phyloP scores from a whole-genome alignment of 768 basidiomycete species.

The Lentinula boryana region DNA sequence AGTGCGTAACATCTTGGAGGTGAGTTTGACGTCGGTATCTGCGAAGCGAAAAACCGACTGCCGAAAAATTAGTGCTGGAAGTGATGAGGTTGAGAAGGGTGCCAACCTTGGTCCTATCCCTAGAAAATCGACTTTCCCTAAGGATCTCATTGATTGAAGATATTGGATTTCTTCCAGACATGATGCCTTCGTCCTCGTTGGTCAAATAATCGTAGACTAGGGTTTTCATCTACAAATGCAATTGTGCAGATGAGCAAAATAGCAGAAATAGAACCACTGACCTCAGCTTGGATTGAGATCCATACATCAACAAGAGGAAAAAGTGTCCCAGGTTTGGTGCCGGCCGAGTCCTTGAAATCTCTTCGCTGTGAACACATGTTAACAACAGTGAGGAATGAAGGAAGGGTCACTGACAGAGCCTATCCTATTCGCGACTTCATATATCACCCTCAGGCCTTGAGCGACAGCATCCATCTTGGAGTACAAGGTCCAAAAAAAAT shows the following conservation, averaged over 20 bases:
- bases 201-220: conserved; percentile 85
- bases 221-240: conserved; percentile 58
- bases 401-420: conserved; percentile 62
- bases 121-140: conserved; percentile 69
- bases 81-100: not conserved
- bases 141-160: conserved; percentile 92
- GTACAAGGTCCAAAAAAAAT: conserved; percentile 96
- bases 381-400: not conserved
- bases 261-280: conserved; percentile 20
- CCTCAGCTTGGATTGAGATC: conserved; percentile 86
- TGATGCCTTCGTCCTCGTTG: conserved; percentile 81
- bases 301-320: conserved; percentile 87
- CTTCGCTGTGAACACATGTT: conserved; percentile 50
- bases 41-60: conserved; percentile 88
- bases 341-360: conserved; percentile 85
- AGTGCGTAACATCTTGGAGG: conserved; percentile 58
- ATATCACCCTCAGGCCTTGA: conserved; percentile 85
- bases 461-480: conserved; percentile 92
- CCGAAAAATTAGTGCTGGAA: not conserved
- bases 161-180: conserved; percentile 80
- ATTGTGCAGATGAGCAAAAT: not conserved
- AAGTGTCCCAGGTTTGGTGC: conserved; percentile 66
- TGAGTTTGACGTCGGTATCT: conserved; percentile 78
- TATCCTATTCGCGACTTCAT: conserved; percentile 87
- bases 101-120: conserved; percentile 75